These are phyloP conservation scores for Polysphondylium violaceum DNA, from an alignment of 78 protist genomes.

Conservation along the genomic window DNA sequence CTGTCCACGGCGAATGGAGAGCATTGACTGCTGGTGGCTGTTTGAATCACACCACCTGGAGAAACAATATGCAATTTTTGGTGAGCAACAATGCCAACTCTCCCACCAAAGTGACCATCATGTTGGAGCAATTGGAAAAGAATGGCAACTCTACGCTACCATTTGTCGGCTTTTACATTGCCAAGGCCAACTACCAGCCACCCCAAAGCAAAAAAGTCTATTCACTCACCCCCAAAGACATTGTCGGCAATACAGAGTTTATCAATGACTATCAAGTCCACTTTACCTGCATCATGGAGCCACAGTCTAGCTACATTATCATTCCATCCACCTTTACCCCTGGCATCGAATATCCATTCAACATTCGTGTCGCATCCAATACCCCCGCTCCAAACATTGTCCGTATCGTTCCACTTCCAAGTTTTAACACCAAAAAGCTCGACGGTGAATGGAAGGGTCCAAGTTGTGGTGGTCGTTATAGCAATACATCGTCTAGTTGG, in stretches of 20 bases:
- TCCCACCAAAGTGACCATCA: conserved; percentile 32
- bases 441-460: conserved; percentile 64
- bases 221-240: conserved; percentile 54
- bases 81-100: background rate
- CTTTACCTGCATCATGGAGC: conserved; percentile 30
- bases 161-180: conserved; percentile 66
- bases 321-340: conserved; percentile 62
- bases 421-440: conserved; percentile 9
- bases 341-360: conserved; percentile 36
- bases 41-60: conserved; percentile 72
- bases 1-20: conserved; percentile 63
- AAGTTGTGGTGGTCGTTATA: conserved; percentile 69
- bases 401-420: conserved; percentile 25
- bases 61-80: conserved; percentile 66
- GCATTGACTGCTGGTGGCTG: conserved; percentile 74
- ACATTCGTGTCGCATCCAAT: conserved; percentile 30
- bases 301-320: conserved; percentile 16
- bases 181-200: conserved; percentile 21
- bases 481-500: conserved; percentile 40
- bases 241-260: conserved; percentile 76
- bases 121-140: conserved; percentile 69
- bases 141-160: conserved; percentile 23
- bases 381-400: background rate
- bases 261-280: conserved; percentile 75
- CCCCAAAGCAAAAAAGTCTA: conserved; percentile 7